phyloP scores from a whole-genome alignment of 2,329 filamentous ascomycete species.

The Davidsoniella neocaledoniae region DNA sequence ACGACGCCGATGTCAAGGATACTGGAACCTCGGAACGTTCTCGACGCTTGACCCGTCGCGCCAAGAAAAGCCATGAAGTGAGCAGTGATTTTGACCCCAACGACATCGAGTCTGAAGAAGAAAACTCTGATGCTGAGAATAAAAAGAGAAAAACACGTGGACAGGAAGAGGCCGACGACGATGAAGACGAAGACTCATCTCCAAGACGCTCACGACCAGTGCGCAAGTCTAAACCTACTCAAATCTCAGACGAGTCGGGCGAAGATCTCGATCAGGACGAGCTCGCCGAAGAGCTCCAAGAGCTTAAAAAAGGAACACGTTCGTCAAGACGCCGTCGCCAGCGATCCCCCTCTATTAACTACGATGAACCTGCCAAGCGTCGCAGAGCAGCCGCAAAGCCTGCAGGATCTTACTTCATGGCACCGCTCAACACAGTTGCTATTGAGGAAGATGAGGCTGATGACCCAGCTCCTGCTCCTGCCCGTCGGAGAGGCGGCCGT shows the following conservation, averaged over 20 bases:
- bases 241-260: constrained; percentile 31
- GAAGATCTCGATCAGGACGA: constrained; percentile 45
- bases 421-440: constrained; percentile 43
- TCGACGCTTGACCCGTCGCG: constrained; percentile 32
- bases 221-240: constrained; percentile 28
- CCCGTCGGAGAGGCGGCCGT: constrained; percentile 48
- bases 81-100: constrained; percentile 45
- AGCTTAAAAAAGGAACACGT: constrained; percentile 38
- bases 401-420: constrained; percentile 67
- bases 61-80: constrained; percentile 32
- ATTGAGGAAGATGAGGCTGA: constrained; percentile 61
- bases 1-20: constrained; percentile 21
- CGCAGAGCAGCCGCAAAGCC: constrained; percentile 42
- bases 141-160: constrained; percentile 19
- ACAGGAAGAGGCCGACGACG: constrained; percentile 21
- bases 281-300: constrained; percentile 47
- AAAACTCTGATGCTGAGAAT: constrained; percentile 31
- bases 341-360: constrained; percentile 37
- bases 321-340: constrained; percentile 28
- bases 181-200: constrained; percentile 22
- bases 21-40: constrained; percentile 18
- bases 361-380: constrained; percentile 38
- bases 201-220: constrained; percentile 27
- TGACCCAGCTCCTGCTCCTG: constrained; percentile 49
- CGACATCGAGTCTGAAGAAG: constrained; percentile 39